These are phyloP conservation scores for Hysterium pulicare DNA, from an alignment of 2,329 filamentous ascomycete genomes.

Conservation along the genomic window DNA sequence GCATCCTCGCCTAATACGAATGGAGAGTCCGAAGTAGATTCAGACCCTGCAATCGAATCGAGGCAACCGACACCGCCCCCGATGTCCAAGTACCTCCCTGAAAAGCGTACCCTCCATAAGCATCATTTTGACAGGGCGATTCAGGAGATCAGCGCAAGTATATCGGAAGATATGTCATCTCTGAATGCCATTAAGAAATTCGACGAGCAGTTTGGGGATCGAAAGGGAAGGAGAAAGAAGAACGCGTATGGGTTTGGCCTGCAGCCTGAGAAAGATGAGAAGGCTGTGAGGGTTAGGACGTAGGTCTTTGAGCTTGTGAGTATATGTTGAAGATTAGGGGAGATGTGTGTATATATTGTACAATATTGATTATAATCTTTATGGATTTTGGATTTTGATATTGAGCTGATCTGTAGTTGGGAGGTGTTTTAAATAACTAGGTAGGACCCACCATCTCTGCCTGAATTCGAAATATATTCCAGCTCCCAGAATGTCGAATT, in stretches of 20 bases:
- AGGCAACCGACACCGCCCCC: conserved; percentile 19
- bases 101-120: conserved; percentile 61
- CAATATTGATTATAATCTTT: too few relatives aligned
- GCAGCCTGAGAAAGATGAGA: conserved; percentile 27
- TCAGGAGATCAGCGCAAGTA: conserved; percentile 84
- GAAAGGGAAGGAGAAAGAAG: conserved; percentile 63
- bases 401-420: too few relatives aligned
- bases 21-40: background rate
- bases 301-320: conserved; percentile 8
- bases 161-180: conserved; percentile 88
- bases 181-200: conserved; percentile 88
- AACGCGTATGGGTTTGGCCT: conserved; percentile 52
- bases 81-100: conserved; percentile 59
- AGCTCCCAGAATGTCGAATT: too few relatives aligned
- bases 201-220: conserved; percentile 90
- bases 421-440: too few relatives aligned
- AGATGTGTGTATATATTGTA: too few relatives aligned
- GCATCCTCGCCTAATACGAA: conserved; percentile 18
- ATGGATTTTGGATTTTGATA: too few relatives aligned
- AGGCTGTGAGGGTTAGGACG: conserved; percentile 29
- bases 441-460: too few relatives aligned
- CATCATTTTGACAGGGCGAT: conserved; percentile 83
- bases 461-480: too few relatives aligned
- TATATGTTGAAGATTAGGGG: too few relatives aligned
- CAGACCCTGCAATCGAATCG: background rate